These are phyloP conservation scores for Gaeumannomyces sp. DNA, from an alignment of 2,329 filamentous ascomycete species.

Conservation along the genomic window DNA sequence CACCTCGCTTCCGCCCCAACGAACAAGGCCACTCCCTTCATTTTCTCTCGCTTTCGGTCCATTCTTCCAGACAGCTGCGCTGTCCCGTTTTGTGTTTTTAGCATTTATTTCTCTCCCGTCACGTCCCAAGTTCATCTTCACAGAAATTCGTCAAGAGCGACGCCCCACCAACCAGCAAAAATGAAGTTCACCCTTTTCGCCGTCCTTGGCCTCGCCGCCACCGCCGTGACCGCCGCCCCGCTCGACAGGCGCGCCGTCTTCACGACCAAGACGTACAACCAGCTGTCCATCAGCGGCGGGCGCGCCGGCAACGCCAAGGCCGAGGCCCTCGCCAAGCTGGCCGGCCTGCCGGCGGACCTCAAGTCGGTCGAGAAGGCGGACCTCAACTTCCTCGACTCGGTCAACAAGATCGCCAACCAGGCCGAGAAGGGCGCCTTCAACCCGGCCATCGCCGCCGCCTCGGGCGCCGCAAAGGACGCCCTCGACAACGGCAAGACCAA, in stretches of 20 bases:
- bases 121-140: background rate
- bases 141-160: background rate
- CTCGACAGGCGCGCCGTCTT: slow-evolving; percentile 21
- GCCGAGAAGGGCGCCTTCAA: slow-evolving; percentile 41
- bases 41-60: slow-evolving; percentile 7
- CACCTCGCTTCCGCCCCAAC: background rate
- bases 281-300: slow-evolving; percentile 30
- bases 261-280: slow-evolving; percentile 26
- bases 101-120: background rate
- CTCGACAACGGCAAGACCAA: slow-evolving; percentile 41
- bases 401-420: slow-evolving; percentile 38
- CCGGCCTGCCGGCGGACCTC: slow-evolving; percentile 27
- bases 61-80: slow-evolving; percentile 20
- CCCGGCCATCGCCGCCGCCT: slow-evolving; percentile 35
- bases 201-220: slow-evolving; percentile 15
- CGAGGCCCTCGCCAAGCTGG: slow-evolving; percentile 26
- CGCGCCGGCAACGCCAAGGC: slow-evolving; percentile 28
- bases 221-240: slow-evolving; percentile 20
- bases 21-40: slow-evolving; percentile 1
- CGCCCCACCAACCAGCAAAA: slow-evolving; percentile 11
- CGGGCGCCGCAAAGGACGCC: slow-evolving; percentile 29
- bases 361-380: slow-evolving; percentile 33
- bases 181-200: slow-evolving; percentile 24
- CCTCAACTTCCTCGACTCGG: slow-evolving; percentile 31
- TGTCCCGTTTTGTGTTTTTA: slow-evolving; percentile 19